Percentiles rank a stretch among this genome's conserved stretches.
Evolutionary conservation across 2,329 filamentous ascomycete species (phyloP).

Genomic region (Fusarium veterinarium): DNA sequence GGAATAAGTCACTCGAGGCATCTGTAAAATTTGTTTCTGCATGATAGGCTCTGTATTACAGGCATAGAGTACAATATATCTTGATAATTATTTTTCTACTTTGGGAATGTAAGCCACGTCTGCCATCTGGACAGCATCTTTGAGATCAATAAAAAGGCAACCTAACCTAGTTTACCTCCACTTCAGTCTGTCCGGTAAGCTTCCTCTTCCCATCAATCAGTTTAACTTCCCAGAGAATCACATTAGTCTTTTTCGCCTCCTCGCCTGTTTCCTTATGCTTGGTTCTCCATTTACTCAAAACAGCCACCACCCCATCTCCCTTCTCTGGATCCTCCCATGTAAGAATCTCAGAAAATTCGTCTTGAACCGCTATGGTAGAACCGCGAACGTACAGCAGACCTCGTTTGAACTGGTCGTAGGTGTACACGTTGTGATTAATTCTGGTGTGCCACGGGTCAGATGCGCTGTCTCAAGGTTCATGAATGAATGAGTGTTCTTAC

Average conservation of each 20-base stretch:
- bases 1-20: rapidly evolving
- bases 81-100: no score
- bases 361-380: not conserved
- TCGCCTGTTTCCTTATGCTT: not conserved
- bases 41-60: not conserved
- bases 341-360: not conserved
- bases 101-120: not conserved
- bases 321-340: not conserved
- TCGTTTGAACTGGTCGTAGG: not conserved
- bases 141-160: rapidly evolving
- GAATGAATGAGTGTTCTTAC: not conserved
- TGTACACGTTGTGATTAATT: not conserved
- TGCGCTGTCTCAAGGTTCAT: rapidly evolving
- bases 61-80: not conserved
- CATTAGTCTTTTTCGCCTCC: not conserved
- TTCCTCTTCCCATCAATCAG: not conserved
- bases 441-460: rapidly evolving
- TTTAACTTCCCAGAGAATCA: not conserved
- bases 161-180: not conserved
- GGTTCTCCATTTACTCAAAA: not conserved
- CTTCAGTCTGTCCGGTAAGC: not conserved
- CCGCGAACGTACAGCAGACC: not conserved
- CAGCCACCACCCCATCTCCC: rapidly evolving
- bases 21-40: not conserved
- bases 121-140: rapidly evolving